Base-by-base conservation (phyloP, 2,329 filamentous ascomycete genomes). In the Dothideomycetes sp. region DNA sequence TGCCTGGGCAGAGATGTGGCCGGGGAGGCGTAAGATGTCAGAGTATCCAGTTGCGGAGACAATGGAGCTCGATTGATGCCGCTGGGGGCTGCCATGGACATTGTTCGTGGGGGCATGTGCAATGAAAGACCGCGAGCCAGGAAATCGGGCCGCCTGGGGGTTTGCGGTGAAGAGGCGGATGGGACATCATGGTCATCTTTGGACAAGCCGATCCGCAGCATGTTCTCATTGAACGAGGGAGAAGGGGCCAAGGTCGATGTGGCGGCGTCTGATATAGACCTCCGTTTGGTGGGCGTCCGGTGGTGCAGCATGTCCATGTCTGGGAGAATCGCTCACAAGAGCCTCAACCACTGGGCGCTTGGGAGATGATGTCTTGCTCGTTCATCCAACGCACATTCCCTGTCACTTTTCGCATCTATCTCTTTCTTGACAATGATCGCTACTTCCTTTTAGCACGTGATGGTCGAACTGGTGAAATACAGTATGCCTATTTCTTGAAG, bases 1-100 rank as follows among this genome's bases (percentile, higher is more conserved):
- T 88, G 80, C 47, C 89, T 78, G 14, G 89, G 89, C 5, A 96
- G 72, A 34, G 94, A 83, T 39, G 88, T 93, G 18, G 84, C 81
- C 2, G 88, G 87, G 2, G 86, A 89, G 31, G 83, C 82, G 65
- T 93, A 94, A 35, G 80, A 85, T 49, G 87, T 83, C 15, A 81
- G 81, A 41, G 84, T 74, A 59, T 94, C 87, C 47, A 91, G 74
- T 58, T 93, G 87, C 12, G 88, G 87, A 2, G 86, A 94, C 44
- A 89, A 70, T 50, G 87, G 85, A 18, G 68, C 64, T 45, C 70
- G 78, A 52, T 73, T 79, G 47, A 68, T 62, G 38, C 69, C 64
- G 50, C 41, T 50, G 49, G 38, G 53, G 45, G 72, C 64, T 39
- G 61, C 64, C 51, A 63, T 63, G 33, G 55, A 56, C 30, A 61